Base-by-base conservation (phyloP, 225 moss, liverwort and hornwort species). In the Pseudisothecium myosuroides region DNA sequence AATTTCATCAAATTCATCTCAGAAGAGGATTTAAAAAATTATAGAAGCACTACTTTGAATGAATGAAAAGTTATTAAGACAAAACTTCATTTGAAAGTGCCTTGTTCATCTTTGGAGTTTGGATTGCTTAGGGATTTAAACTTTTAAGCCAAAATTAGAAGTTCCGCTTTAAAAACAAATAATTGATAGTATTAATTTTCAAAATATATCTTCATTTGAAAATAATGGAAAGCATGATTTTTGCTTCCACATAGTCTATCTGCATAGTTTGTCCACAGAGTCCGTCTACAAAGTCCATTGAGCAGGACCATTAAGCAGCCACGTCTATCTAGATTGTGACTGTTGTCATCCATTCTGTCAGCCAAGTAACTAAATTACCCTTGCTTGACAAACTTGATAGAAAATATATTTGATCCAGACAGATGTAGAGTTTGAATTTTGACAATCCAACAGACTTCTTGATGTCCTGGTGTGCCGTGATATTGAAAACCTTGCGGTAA, bases 401-500 rank as follows among this genome's bases (percentile, higher is more conserved):
- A 62, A 0, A 15, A 62, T 29, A 62, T 29, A 62, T 15, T 29
- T 1, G 2, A 14, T 62, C 0, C 2, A 0, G 14, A 28, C 3
- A 7, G 1, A 29, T 14, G 7, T 62, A 29, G 62, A 29, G 14
- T 28, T 62, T 62, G 14, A 29, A 62, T 62, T 12, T 14, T 62
- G 7, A 62, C 4, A 3, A 29, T 29, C 5, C 6, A 7, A 61
- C 2, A 13, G 59, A 59, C 21, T 21, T 56, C 9, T 9, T 56
- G 2, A 56, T 0, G 5, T 56, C 56, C 2, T 7, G 9, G 21
- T 5, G 1, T 59, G 1, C 14, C 2, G 13, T 62, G 7, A 29
- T 10, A 7, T 1, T 62, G 2, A 62, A 62, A 62, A 14, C 0
- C 29, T 14, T 29, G 4, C 5, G 4, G 2, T 32, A 63, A 63